A percentile compares a stretch with the other conserved stretches of the same genome.
Conservation (phyloP, 352 stramenopile species). For the Plasmopara muralis region DNA sequence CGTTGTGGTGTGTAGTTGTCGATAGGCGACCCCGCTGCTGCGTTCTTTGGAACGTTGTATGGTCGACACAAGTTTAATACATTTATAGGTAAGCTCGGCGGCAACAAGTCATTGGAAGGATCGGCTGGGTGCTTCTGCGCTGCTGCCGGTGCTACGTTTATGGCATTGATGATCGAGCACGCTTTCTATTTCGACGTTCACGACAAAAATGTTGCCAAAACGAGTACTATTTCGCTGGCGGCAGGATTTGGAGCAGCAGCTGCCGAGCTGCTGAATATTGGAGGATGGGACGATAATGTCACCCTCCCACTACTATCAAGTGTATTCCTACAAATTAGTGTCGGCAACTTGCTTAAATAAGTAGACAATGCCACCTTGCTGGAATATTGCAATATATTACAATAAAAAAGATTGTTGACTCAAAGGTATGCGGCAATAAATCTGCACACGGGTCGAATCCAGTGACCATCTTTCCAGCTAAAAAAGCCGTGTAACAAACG, state of each 20-base stretch:
- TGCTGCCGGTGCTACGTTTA: slow-evolving; percentile 17
- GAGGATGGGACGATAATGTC: slow-evolving; percentile 55
- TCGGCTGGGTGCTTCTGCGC: slow-evolving; percentile 34
- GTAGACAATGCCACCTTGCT: background rate
- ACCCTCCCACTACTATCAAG: slow-evolving; percentile 41
- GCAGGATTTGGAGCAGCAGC: slow-evolving; percentile 30
- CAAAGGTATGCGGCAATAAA: slow-evolving; percentile 56
- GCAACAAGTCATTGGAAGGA: slow-evolving; percentile 43
- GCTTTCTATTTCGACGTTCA: slow-evolving; percentile 23
- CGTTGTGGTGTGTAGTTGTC: slow-evolving; percentile 28
- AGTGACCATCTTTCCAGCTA: slow-evolving; percentile 68
- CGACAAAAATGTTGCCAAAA: background rate
- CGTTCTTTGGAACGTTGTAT: slow-evolving; percentile 41
- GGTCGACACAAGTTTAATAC: slow-evolving; percentile 25
- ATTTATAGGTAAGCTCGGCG: slow-evolving; percentile 15
- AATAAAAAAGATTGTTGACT: slow-evolving; percentile 8
- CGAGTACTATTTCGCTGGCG: slow-evolving; percentile 16
- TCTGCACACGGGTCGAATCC: slow-evolving; percentile 66
- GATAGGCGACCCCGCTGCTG: slow-evolving; percentile 43
- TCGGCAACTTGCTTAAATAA: slow-evolving; percentile 18
- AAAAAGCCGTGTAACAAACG: slow-evolving; percentile 50
- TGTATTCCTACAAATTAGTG: slow-evolving; percentile 29
- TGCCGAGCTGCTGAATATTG: slow-evolving; percentile 38
- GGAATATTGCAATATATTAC: slow-evolving; percentile 19
- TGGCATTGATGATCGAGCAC: slow-evolving; percentile 17